Evolutionary conservation across 1,139 yeast species (phyloP), one percentile per base, ranked within the genome.

Genomic region (Geotrichum bryndzae): DNA sequence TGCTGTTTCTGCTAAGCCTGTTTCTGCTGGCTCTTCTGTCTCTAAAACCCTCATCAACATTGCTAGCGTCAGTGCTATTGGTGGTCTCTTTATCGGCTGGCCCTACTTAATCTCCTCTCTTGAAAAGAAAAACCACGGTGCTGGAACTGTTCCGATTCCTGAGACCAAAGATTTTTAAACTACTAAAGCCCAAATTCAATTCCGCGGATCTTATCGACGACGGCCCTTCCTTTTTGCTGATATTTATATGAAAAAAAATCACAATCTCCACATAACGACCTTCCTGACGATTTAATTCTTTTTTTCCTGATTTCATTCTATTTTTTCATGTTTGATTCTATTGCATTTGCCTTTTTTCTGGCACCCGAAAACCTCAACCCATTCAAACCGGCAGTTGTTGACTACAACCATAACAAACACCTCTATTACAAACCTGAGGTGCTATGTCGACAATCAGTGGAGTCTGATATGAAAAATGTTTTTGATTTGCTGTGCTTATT

Each of bases 91-190:
- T 45, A 51, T 57, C 45, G 64, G 61, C 55, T 58, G 58, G 57
- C 61, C 61, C 33, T 25, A 35, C 18, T 45, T 60, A 22, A 58
- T 60, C 48, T 23, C 46, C 31, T 27, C 41, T 27, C 56, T 60
- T 23, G 61, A 60, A 22, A 51, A 53, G 23, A 60, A 60, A 46
- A 60, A 60, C 54, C 53, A 53, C 35, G 59, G 62, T 25, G 62
- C 62, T 27, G 62, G 62, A 8, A 60, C 62, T 54, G 57, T 56
- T 27, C 62, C 62, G 23, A 29, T 60, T 35, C 54, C 62, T 22
- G 59, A 60, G 35, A 27, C 18, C 41, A 56, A 48, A 41, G 54
- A 29, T 18, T 60, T 52, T 45, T 59, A 54, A 38, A 6, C 51
- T 38, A 4, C 22, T 23, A 41, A n/a, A 38, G 1, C 6, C 27